Evolutionary conservation across 305 asterid genomes (phyloP), one percentile per base, ranked within the genome.

Genomic region (Rubia tinctorum): DNA sequence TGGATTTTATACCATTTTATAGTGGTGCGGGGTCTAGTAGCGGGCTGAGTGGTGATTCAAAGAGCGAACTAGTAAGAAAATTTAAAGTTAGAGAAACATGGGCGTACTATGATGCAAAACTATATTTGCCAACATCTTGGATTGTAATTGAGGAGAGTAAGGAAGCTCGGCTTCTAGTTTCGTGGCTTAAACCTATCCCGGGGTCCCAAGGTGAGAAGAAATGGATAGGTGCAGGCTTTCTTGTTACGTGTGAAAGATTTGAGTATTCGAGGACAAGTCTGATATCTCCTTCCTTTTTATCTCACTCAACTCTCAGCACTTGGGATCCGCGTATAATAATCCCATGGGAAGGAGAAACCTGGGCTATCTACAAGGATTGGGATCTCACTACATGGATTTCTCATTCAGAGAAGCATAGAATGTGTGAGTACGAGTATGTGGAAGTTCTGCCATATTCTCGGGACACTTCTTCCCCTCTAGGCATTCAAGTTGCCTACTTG

Each of bases 341-440:
- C 55, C 71, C 77, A 3, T 12, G 14, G 27, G 43, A 7, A 42
- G 76, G 76, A 30, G 76, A 73, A 43, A 62, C 59, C 12, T 73
- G 76, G 76, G 76, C 70, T 25, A 30, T 73, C 27, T 73, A 47
- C 17, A 64, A 73, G 40, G 62, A 73, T 11, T 34, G 71, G 65
- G 40, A 63, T 25, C 63, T 61, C 60, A 1, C 15, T 14, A 49
- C 39, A 34, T 34, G 39, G 39, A 34, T 3, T 34, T 34, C 5
- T 34, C 39, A 34, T 34, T 5, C 39, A 34, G 39, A 34, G 5
- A 34, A 2, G 39, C 39, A 34, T 34, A 34, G 39, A 34, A 34
- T 0, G 5, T 34, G 39, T 34, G 39, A 34, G 5, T 34, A 34
- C 39, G 39, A 34, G 5, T 34, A 34, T 34, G 39, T 34, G 4